Conservation (phyloP, 495 filamentous ascomycete genomes). For the Chaetomium tenue region DNA sequence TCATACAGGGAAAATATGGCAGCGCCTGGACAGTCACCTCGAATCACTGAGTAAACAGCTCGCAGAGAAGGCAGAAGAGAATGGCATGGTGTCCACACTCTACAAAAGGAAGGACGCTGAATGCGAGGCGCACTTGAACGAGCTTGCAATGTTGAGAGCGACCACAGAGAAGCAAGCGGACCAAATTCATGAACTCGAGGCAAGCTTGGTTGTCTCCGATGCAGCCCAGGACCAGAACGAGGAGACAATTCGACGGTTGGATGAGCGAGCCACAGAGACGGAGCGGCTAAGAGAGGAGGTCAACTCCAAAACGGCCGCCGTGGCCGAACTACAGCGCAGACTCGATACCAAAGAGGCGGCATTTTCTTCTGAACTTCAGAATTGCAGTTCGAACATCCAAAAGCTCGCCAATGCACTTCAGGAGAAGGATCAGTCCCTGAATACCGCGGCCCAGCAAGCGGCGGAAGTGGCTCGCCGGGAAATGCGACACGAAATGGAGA, state of each 20-base stretch:
- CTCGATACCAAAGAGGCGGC: conserved; percentile 22
- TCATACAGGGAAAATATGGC: conserved; percentile 19
- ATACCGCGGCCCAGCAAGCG: not conserved
- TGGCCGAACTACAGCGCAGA: conserved; percentile 24
- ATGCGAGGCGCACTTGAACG: conserved; percentile 17
- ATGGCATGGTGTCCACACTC: conserved; percentile 23
- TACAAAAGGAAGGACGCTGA: conserved; percentile 25
- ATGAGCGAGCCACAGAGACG: conserved; percentile 6
- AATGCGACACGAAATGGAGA: conserved; percentile 19
- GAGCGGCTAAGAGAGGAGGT: conserved; percentile 20
- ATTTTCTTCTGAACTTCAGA: conserved; percentile 17
- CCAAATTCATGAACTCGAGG: conserved; percentile 26
- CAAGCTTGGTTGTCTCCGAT: conserved; percentile 19
- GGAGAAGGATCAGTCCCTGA: conserved; percentile 20
- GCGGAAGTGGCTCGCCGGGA: conserved; percentile 14
- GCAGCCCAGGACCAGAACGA: conserved; percentile 11
- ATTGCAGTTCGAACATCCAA: conserved; percentile 14
- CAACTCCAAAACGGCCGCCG: conserved; percentile 9
- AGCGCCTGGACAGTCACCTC: conserved; percentile 25
- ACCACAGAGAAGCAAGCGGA: conserved; percentile 13
- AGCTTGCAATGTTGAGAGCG: conserved; percentile 18
- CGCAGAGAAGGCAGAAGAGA: conserved; percentile 27
- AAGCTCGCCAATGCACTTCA: conserved; percentile 26
- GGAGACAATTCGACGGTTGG: conserved; percentile 10
- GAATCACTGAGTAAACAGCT: conserved; percentile 26